Evolutionary conservation across 768 basidiomycete genomes (phyloP).

Genomic region (Termitomyces sp.): DNA sequence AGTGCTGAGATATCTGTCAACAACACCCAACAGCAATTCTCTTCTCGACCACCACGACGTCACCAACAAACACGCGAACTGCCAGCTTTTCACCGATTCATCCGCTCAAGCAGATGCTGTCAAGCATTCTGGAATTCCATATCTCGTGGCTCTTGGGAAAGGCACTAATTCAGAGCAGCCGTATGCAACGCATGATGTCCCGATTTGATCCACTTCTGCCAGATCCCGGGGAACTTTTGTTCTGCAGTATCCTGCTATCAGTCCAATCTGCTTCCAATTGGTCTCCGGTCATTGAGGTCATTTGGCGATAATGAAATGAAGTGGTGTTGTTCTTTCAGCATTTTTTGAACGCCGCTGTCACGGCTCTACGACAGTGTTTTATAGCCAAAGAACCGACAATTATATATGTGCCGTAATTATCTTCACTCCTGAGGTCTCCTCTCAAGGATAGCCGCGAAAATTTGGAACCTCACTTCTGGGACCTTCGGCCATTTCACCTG

Average conservation of each 20-base stretch:
- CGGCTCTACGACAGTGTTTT: not conserved
- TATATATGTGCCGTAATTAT: not conserved
- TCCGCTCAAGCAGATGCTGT: not conserved
- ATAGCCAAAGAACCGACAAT: no score
- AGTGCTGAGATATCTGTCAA: not conserved
- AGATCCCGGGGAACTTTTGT: not conserved
- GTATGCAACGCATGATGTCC: not conserved
- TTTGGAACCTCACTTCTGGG: not conserved
- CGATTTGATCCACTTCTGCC: not conserved
- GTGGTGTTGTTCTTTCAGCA: no score
- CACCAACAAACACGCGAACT: not conserved
- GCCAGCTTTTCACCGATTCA: not conserved
- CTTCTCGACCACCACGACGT: not conserved
- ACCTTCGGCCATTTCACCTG: not conserved
- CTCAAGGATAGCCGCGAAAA: not conserved
- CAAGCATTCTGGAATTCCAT: not conserved
- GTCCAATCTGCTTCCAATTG: not conserved
- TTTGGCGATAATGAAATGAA: not conserved
- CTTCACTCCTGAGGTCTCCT: not conserved
- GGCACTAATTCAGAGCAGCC: not conserved
- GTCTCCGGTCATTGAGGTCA: not conserved
- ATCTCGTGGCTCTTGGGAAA: not conserved
- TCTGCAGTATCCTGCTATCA: not conserved
- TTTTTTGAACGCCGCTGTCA: not conserved
- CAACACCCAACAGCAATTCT: not conserved